Conservation (phyloP, 306 rosid species). For the Canavalia ensiformis region DNA sequence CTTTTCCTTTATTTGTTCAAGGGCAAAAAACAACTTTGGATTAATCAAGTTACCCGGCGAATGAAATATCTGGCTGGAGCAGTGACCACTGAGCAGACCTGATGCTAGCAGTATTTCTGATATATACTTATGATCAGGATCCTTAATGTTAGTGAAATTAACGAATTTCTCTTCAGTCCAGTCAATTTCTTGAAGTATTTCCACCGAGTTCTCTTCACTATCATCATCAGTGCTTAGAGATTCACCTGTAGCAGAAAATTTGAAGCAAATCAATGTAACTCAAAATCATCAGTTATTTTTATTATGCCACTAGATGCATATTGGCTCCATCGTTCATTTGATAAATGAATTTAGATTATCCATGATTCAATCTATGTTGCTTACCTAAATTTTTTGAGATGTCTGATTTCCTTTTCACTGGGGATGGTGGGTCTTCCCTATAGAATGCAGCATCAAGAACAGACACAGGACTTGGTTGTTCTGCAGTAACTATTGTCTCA, state of each 20-base stretch:
- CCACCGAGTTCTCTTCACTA: constrained; percentile 52
- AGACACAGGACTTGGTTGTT: constrained; percentile 94
- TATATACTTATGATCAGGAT: constrained; percentile 78
- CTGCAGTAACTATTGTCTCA: constrained; percentile 59
- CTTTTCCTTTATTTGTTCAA: constrained; percentile 63
- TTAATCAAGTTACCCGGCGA: constrained; percentile 60
- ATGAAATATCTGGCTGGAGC: constrained; percentile 57
- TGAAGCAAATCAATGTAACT: constrained; percentile 38
- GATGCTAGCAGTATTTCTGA: constrained; percentile 73
- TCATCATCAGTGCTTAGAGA: constrained; percentile 52
- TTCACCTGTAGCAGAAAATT: constrained; percentile 63
- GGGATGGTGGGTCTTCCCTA: constrained; percentile 93
- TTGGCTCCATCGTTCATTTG: constrained; percentile 3
- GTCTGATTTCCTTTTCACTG: constrained; percentile 75
- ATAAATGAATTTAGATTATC: constrained; percentile 22
- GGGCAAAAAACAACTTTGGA: constrained; percentile 68
- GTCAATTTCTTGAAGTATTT: constrained; percentile 53
- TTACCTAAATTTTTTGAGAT: constrained; percentile 61
- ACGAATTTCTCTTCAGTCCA: constrained; percentile 51
- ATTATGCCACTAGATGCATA: constrained; percentile 12
- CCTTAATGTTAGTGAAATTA: constrained; percentile 48
- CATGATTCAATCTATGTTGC: constrained; percentile 1
- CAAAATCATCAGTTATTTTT: background rate
- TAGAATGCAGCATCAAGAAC: constrained; percentile 91
- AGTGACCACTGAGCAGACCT: constrained; percentile 61